Percentiles rank a stretch among this genome's conserved stretches.
Evolutionary conservation across 306 rosid genomes (phyloP).

Genomic region (Acacia acuminata): DNA sequence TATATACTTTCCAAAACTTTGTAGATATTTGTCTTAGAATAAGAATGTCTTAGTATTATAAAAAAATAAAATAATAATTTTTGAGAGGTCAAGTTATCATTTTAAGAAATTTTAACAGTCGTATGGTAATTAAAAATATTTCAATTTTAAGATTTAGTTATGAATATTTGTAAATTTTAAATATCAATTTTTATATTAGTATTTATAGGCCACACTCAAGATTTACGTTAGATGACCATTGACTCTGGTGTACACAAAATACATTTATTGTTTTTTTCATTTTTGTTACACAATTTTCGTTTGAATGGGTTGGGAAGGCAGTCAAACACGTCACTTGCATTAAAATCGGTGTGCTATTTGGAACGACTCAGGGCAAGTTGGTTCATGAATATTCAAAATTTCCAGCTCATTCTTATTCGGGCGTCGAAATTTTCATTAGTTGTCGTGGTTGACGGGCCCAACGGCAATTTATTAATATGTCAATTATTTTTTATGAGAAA

Average conservation of each 20-base stretch:
- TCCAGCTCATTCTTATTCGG: not conserved
- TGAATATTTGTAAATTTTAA: no score
- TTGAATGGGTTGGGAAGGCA: not conserved
- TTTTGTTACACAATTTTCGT: not conserved
- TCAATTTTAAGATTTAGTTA: not conserved
- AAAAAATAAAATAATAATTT: not conserved
- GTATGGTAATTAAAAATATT: not conserved
- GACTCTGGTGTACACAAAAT: not conserved
- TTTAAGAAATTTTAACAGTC: not conserved
- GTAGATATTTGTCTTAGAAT: not conserved
- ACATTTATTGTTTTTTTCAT: not conserved
- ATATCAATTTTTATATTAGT: no score
- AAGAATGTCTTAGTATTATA: not conserved
- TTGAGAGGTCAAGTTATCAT: not conserved
- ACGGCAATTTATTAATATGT: no score
- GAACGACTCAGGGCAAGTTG: not conserved
- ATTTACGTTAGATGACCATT: not conserved
- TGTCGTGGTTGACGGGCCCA: not conserved
- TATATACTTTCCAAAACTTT: no score
- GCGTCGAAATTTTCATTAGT: not conserved
- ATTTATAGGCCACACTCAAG: no score
- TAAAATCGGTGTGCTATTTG: not conserved
- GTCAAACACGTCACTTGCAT: not conserved
- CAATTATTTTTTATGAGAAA: no score
- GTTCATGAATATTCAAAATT: not conserved